A percentile compares a stretch with the other conserved stretches of the same genome.
phyloP scores from a whole-genome alignment of 1,284 basidiomycete genomes.

The Fistulinella cinereoalba region DNA sequence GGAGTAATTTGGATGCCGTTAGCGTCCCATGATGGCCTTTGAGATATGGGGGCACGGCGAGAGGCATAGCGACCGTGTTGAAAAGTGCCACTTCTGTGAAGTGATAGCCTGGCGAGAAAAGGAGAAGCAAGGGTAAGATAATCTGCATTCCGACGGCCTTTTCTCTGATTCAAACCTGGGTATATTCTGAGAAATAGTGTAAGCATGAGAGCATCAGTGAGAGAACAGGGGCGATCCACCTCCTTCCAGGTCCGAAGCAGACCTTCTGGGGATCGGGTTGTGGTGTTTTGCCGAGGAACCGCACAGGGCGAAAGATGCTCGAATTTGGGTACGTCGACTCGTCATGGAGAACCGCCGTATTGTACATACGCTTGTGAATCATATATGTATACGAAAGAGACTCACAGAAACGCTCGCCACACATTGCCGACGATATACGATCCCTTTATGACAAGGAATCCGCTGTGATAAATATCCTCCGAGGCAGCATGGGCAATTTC shows the following conservation, averaged over 20 bases:
- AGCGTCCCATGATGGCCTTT: conserved; percentile 9
- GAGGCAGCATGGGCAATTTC: conserved; percentile 35
- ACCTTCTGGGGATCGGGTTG: conserved; percentile 17
- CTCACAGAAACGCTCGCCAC: conserved; percentile 10
- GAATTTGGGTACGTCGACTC: conserved; percentile 20
- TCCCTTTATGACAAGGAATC: conserved; percentile 42
- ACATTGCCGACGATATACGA: conserved; percentile 24
- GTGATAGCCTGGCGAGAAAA: conserved; percentile 8
- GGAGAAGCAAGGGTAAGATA: not conserved
- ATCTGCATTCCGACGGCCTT: not conserved
- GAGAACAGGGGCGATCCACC: conserved; percentile 5
- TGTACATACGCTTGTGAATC: not conserved
- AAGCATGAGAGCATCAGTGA: not conserved
- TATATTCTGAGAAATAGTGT: conserved; percentile 12
- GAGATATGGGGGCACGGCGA: conserved; percentile 16
- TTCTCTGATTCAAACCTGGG: conserved; percentile 12
- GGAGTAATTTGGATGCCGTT: conserved; percentile 22
- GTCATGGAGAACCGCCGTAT: conserved; percentile 20
- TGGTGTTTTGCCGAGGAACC: conserved; percentile 18
- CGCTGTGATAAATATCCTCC: conserved; percentile 36
- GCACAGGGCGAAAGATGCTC: conserved; percentile 22
- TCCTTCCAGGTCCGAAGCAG: conserved; percentile 22
- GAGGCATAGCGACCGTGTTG: conserved; percentile 17
- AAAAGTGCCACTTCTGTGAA: conserved; percentile 18
- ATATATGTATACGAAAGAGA: not conserved